Percentiles rank a stretch among this genome's conserved stretches.
phyloP scores from a whole-genome alignment of 371 early-diverging fungal genomes.

The Thermomucor indicae-seudaticae region DNA sequence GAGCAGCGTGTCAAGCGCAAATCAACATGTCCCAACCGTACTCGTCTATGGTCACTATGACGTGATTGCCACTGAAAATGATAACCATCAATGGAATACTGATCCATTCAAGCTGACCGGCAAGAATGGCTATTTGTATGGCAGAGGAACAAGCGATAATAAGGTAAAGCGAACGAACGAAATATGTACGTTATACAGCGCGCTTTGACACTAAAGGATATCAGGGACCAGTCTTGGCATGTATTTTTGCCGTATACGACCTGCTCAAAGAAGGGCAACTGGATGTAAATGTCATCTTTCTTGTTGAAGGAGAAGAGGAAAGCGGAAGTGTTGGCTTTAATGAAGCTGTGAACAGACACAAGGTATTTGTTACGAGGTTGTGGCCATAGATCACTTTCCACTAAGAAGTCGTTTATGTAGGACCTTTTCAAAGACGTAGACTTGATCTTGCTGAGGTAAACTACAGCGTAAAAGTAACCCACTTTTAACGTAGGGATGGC shows the following conservation, averaged over 20 bases:
- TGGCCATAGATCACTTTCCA: not conserved
- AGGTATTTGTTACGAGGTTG: constrained; percentile 19
- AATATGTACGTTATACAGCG: not conserved
- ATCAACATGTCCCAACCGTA: constrained; percentile 48
- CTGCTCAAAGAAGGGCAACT: constrained; percentile 56
- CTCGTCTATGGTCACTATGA: constrained; percentile 87
- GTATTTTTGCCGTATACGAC: constrained; percentile 75
- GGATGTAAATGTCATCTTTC: constrained; percentile 69
- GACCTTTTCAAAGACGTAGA: constrained; percentile 63
- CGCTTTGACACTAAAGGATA: not conserved
- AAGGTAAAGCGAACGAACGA: constrained; percentile 36
- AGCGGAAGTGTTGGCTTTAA: constrained; percentile 69
- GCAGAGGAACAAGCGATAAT: constrained; percentile 80
- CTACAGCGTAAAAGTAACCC: too few relatives aligned
- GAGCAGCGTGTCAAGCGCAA: not conserved
- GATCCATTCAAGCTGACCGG: constrained; percentile 47
- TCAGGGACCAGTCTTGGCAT: constrained; percentile 72
- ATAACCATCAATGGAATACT: constrained; percentile 48
- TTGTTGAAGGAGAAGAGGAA: constrained; percentile 87
- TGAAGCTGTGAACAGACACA: constrained; percentile 56
- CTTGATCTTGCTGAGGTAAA: constrained; percentile 67
- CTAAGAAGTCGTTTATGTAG: constrained; percentile 14
- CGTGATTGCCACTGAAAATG: constrained; percentile 67
- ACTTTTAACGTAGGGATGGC: too few relatives aligned
- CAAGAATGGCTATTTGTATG: constrained; percentile 75